These are phyloP conservation scores for Tuber umbilicatum DNA, from an alignment of 495 filamentous ascomycete species.

Conservation along the genomic window DNA sequence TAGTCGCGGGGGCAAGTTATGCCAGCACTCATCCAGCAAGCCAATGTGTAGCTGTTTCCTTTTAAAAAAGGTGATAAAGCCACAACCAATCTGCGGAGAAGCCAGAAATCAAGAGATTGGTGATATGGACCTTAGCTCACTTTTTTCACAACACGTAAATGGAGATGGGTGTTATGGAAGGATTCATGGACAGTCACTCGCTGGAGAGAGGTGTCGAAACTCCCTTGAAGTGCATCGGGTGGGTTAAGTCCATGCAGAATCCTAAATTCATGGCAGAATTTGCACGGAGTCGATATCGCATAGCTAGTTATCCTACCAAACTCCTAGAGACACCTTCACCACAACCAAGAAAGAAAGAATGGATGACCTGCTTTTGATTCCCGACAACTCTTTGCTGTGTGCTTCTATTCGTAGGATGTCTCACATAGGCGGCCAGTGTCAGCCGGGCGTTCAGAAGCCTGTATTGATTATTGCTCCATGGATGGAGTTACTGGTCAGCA, in stretches of 20 bases:
- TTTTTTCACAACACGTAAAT: neutral
- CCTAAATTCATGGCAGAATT: neutral
- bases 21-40: neutral
- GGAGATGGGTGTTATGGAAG: neutral
- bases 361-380: neutral
- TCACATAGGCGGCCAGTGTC: neutral
- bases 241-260: neutral
- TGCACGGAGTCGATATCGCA: neutral
- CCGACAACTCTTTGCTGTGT: neutral
- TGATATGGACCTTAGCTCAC: neutral
- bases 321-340: neutral
- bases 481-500: neutral
- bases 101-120: neutral
- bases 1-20: neutral
- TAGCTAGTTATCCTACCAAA: neutral
- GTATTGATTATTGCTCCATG: neutral
- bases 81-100: neutral
- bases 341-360: neutral
- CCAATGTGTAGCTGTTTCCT: neutral
- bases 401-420: neutral
- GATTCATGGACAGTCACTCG: neutral
- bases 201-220: neutral
- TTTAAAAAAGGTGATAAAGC: neutral
- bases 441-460: neutral
- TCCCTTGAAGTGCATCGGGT: neutral